Percentiles rank a stretch among this genome's conserved stretches.
Conservation (phyloP, 306 rosid genomes). For the Cyamopsis tetragonoloba region DNA sequence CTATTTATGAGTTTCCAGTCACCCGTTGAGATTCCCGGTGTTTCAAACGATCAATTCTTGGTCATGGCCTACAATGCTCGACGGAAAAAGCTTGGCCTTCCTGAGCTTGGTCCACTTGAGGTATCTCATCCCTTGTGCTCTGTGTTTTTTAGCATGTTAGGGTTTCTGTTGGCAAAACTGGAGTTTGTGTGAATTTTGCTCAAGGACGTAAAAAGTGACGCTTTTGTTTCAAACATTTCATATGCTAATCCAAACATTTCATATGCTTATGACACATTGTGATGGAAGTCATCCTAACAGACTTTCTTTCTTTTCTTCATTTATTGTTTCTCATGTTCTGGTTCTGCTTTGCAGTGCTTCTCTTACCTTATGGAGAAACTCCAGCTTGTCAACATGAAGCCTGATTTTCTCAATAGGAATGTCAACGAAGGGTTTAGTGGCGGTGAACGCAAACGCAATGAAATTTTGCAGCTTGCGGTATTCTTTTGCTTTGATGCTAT, state of each 20-base stretch:
- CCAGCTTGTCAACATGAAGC: conserved; percentile 84
- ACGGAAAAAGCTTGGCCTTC: conserved; percentile 65
- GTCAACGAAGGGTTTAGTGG: conserved; percentile 98
- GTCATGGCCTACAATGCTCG: conserved; percentile 92
- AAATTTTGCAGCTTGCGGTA: conserved; percentile 82
- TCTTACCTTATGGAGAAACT: conserved; percentile 73
- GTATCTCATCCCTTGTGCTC: conserved; percentile 15
- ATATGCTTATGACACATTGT: no score
- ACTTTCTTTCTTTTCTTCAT: not conserved
- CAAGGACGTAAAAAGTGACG: no score
- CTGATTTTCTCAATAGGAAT: conserved; percentile 85
- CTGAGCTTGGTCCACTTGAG: conserved; percentile 90
- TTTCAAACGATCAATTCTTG: conserved; percentile 77
- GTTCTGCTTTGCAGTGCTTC: conserved; percentile 62
- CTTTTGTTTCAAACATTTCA: no score
- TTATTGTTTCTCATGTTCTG: not conserved
- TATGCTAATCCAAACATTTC: no score
- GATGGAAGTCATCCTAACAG: no score
- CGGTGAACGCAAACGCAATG: conserved; percentile 92
- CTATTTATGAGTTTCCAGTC: conserved; percentile 96
- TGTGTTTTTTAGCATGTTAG: no score
- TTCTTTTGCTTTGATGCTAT: not conserved
- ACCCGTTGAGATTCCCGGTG: conserved; percentile 91
- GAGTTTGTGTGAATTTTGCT: no score
- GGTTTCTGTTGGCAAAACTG: no score